Evolutionary conservation across 2,329 filamentous ascomycete species (phyloP), one percentile per base, ranked within the genome.

Genomic region (Colletotrichum paranaense): DNA sequence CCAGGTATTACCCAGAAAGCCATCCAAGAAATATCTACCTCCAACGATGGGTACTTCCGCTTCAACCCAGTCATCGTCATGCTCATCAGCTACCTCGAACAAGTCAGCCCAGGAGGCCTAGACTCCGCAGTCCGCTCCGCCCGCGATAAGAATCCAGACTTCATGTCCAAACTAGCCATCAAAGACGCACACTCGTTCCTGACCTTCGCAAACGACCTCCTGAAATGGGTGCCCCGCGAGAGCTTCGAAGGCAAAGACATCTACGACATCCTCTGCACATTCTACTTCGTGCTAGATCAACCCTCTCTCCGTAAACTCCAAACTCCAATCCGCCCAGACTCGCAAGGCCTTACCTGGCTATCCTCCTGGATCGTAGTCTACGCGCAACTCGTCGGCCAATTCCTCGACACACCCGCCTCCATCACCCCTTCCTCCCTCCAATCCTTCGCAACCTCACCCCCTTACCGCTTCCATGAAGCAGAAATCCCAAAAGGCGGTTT

Each of bases 271-370:
- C 72, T 85, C 19, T 82, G 80, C 68, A 75, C 83, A n/a, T 84
- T 85, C 76, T 84, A 85, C 76, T 85, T 82, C 69, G 75, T 85
- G 38, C 74, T 85, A 16, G 75, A 80, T 32, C 82, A 84, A 72
- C 53, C 76, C 0, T 74, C 82, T 1, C 72, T 85, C 24, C 70
- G 71, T 2, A 72, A 28, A 5, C 6, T 65, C n/a, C 62, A 38
- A 26, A 66, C 53, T 53, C 52, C 76, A 68, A 81, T 84, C 62
- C 46, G 74, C 0, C 83, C 83, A 8, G 66, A 76, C 14, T 76
- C 77, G 14, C 75, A 67, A 24, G 74, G 78, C 1, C 77, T 83
- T 6, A 81, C 78, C 2, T 77, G 76, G 75, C 75, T 85, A 3
- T 83, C 82, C 1, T 74, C 78, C 4, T 85, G 84, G 84, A 75